Percentiles rank a stretch among this genome's conserved stretches.
phyloP scores from a whole-genome alignment of 2,329 filamentous ascomycete genomes.

The Zelopaecilomyces penicillatus region DNA sequence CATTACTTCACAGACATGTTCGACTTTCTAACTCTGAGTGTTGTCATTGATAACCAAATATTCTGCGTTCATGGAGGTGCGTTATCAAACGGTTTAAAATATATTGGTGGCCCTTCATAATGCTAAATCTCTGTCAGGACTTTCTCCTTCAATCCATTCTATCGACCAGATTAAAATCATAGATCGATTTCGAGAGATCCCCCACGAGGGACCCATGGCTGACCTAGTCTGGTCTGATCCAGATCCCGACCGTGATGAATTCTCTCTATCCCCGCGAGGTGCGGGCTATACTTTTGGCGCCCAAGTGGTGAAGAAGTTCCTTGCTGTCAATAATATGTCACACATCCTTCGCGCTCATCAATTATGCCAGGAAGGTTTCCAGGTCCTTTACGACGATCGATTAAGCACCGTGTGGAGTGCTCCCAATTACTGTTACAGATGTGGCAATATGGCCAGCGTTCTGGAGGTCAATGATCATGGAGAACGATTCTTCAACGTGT shows the following conservation, averaged over 20 bases:
- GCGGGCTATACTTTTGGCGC: conserved; percentile 97
- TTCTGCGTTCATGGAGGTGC: conserved; percentile 93
- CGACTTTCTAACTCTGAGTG: conserved; percentile 91
- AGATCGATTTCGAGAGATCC: conserved; percentile 95
- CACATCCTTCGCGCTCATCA: conserved; percentile 98
- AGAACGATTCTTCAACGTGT: conserved; percentile 94
- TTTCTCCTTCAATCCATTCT: conserved; percentile 87
- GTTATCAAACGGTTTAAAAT: conserved; percentile 9
- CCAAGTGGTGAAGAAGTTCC: conserved; percentile 96
- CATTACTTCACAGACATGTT: conserved; percentile 99
- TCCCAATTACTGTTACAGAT: conserved; percentile 91
- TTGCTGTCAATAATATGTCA: conserved; percentile 94
- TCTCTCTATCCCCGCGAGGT: conserved; percentile 84
- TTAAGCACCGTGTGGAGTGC: conserved; percentile 97
- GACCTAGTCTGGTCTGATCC: conserved; percentile 98
- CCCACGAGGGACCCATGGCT: conserved; percentile 98
- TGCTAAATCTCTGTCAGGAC: conserved; percentile 37
- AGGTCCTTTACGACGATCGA: conserved; percentile 90
- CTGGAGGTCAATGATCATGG: conserved; percentile 91
- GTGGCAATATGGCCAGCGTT: conserved; percentile 95
- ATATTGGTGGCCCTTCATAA: neutral
- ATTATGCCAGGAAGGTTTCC: conserved; percentile 95
- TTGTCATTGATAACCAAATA: conserved; percentile 97
- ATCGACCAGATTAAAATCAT: conserved; percentile 99
- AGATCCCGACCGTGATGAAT: conserved; percentile 94